These are phyloP conservation scores for Colletotrichum orbiculare DNA, from an alignment of 2,329 filamentous ascomycete genomes.

Conservation along the genomic window DNA sequence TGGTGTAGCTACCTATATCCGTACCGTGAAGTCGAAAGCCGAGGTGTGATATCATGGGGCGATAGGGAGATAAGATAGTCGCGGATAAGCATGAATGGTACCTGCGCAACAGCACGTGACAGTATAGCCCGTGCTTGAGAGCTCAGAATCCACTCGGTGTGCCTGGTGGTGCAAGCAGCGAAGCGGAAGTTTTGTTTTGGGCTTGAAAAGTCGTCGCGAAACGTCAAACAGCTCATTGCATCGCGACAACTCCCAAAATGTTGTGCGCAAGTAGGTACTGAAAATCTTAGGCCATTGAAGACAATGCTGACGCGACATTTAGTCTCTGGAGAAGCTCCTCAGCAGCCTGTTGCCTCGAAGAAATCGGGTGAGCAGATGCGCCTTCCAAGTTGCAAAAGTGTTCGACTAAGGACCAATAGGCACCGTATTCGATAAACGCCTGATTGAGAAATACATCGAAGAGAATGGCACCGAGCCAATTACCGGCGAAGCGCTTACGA, in stretches of 20 bases:
- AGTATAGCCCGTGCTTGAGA: constrained; percentile 27
- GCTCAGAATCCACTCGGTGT: constrained; percentile 12
- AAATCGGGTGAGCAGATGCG: constrained; percentile 79
- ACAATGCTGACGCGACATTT: constrained; percentile 39
- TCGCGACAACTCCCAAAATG: constrained; percentile 33
- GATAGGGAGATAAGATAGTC: constrained; percentile 23
- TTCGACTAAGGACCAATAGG: constrained; percentile 58
- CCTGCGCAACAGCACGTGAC: constrained; percentile 17
- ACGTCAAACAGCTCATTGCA: constrained; percentile 18
- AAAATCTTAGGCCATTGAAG: background rate
- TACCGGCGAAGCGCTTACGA: constrained; percentile 83
- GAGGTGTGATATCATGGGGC: constrained; percentile 19
- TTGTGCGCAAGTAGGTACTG: constrained; percentile 51
- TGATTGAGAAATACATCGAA: constrained; percentile 94
- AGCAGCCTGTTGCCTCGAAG: constrained; percentile 92
- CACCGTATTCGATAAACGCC: constrained; percentile 91
- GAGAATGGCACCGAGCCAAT: constrained; percentile 94
- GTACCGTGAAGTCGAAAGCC: background rate
- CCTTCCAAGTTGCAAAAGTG: background rate
- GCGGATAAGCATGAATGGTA: background rate
- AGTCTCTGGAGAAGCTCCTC: constrained; percentile 97
- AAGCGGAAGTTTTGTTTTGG: constrained; percentile 39
- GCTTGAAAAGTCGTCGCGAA: constrained; percentile 28
- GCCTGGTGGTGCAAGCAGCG: constrained; percentile 13
- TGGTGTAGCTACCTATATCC: too few relatives aligned